phyloP scores from a whole-genome alignment of 805 yeast genomes.

The Metschnikowia dekortorum region DNA sequence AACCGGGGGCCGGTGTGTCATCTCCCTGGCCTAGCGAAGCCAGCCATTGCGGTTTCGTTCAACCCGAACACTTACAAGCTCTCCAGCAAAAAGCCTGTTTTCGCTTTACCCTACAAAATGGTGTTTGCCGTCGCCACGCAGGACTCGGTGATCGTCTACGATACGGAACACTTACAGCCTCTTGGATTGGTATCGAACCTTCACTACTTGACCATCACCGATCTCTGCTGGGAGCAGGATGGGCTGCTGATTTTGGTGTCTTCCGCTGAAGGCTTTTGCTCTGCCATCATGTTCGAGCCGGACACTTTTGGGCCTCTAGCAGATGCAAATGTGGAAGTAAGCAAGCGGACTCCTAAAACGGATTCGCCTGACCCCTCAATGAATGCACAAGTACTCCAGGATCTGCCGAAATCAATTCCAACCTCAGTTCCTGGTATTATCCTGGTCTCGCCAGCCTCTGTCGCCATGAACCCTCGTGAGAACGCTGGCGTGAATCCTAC shows the following conservation, averaged over 20 bases:
- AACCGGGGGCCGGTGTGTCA: slow-evolving; percentile 69
- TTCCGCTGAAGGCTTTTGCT: slow-evolving; percentile 91
- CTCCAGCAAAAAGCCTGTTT: slow-evolving; percentile 25
- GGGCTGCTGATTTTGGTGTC: slow-evolving; percentile 69
- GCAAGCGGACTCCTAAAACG: background rate
- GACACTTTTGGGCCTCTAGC: slow-evolving; percentile 50
- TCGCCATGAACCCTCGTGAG: too few species aligned
- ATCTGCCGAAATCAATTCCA: too few species aligned
- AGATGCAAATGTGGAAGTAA: background rate
- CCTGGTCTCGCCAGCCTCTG: too few species aligned
- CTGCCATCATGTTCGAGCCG: slow-evolving; percentile 53
- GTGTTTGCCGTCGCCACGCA: slow-evolving; percentile 91
- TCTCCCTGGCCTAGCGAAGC: slow-evolving; percentile 73
- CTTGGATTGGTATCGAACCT: slow-evolving; percentile 71
- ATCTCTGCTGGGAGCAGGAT: slow-evolving; percentile 76
- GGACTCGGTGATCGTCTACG: slow-evolving; percentile 76
- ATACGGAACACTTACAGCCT: slow-evolving; percentile 67
- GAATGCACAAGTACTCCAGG: too few species aligned
- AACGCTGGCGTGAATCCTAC: too few species aligned
- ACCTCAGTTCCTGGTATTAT: too few species aligned
- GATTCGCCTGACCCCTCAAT: background rate
- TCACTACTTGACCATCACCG: slow-evolving; percentile 88
- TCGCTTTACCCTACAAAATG: slow-evolving; percentile 71
- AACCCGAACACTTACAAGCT: slow-evolving; percentile 55
- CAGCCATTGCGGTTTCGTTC: slow-evolving; percentile 79